Conservation (phyloP, 1,284 basidiomycete species). For the Marasmius oreades region DNA sequence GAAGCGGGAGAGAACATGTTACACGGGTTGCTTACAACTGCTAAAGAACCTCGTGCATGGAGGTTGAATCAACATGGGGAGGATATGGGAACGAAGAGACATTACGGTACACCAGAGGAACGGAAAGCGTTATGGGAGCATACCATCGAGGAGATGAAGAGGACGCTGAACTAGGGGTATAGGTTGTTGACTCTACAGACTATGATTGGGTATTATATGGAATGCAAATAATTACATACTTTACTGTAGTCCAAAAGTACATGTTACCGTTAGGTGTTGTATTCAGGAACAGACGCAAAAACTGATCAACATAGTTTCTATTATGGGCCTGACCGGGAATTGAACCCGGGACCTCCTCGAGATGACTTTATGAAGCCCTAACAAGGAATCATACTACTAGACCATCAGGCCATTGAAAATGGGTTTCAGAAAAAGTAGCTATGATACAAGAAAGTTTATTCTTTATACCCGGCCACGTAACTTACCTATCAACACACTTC, state of each 20-base stretch:
- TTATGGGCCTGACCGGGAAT: conserved; percentile 77
- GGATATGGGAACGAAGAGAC: conserved; percentile 1
- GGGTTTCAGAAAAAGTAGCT: too few relatives aligned
- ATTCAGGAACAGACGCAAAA: too few relatives aligned
- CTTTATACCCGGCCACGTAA: too few relatives aligned
- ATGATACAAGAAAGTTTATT: too few relatives aligned
- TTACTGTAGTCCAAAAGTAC: too few relatives aligned
- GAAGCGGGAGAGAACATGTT: conserved; percentile 8
- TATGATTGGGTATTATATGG: too few relatives aligned
- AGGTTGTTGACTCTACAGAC: too few relatives aligned
- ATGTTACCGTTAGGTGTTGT: too few relatives aligned
- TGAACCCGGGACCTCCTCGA: conserved; percentile 77
- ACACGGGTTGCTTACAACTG: conserved; percentile 4
- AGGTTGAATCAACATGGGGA: conserved; percentile 4
- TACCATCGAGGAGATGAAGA: conserved; percentile 6
- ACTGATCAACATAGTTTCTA: background rate
- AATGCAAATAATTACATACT: too few relatives aligned
- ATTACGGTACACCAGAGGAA: background rate
- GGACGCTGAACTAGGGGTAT: too few relatives aligned
- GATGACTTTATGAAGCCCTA: background rate
- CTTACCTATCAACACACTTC: too few relatives aligned
- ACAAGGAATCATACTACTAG: background rate
- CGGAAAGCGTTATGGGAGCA: conserved; percentile 7
- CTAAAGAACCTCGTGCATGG: conserved; percentile 1
- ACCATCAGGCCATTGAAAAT: background rate